Base-by-base conservation (phyloP, 2,329 filamentous ascomycete genomes). In the Monilinia polystroma region DNA sequence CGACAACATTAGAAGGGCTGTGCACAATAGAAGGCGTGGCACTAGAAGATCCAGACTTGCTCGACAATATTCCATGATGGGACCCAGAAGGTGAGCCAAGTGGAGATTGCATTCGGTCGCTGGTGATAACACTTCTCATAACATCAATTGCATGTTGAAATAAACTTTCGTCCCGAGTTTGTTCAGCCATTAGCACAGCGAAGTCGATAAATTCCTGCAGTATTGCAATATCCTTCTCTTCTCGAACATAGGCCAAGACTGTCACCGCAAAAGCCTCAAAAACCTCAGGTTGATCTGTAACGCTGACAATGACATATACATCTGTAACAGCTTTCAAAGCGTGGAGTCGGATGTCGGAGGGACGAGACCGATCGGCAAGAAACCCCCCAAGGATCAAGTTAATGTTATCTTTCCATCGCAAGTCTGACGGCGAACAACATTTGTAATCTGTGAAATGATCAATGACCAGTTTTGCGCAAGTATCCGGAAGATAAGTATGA, bases 341-440 rank as follows among this genome's bases (percentile, higher is more conserved):
- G 64, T 84, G 81, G 2, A 90, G 79, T 35, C 90, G 85, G 63
- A 90, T 85, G 63, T 84, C 78, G 2, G 86, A 83, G 16, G 87
- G 87, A 54, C 89, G 84, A 14, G 77, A 79, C 43, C 81, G 81
- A 72, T 91, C 85, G 53, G 83, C 82, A 71, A 90, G 87, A 73
- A 92, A 89, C 0, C 83, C 83, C 26, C 84, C 80, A 20, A 91
- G 76, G 1, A 92, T 82, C 35, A 85, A 78, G 20, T 80, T 79
- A 64, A 90, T 80, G 63, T 91, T 90, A 2, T 82, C 78, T 69
- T 89, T 83, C 90, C 90, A 93, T 47, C 85, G 80, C 57, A 82
- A 77, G 71, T 91, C 88, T 0, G 90, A 90, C 2, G 90, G 90
- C 55, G 88, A 89, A 72, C 90, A 90, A 72, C 86, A 88, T 56